Percentiles rank a stretch among this genome's conserved stretches.
Evolutionary conservation across 164 flowering plant genomes (phyloP).

Genomic region (Vitis amurensis): DNA sequence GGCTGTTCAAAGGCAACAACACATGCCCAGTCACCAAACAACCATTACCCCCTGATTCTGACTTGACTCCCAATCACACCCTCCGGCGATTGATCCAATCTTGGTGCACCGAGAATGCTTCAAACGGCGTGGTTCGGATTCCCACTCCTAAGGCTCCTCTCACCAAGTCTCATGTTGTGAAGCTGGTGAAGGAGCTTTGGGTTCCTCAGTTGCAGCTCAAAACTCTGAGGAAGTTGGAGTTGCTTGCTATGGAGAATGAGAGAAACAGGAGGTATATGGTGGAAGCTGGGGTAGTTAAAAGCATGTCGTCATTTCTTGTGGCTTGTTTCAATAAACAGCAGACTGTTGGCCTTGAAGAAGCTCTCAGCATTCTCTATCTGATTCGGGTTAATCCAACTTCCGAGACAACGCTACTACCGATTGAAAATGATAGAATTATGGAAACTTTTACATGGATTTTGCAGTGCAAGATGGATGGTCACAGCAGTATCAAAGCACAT

Average conservation of each 20-base stretch:
- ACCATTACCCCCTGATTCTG: constrained; percentile 31
- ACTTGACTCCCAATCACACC: constrained; percentile 70
- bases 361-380: constrained; percentile 34
- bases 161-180: constrained; percentile 25
- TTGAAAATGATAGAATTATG: constrained; percentile 23
- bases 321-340: constrained; percentile 16
- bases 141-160: constrained; percentile 52
- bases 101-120: constrained; percentile 52
- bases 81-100: constrained; percentile 67
- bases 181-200: constrained; percentile 32
- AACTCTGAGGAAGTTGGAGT: constrained; percentile 26
- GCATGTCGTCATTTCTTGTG: constrained; percentile 21
- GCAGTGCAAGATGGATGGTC: neutral
- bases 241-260: constrained; percentile 35
- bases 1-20: constrained; percentile 36
- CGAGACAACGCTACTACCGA: constrained; percentile 7
- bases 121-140: constrained; percentile 40
- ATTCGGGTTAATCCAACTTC: constrained; percentile 10
- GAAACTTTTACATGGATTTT: constrained; percentile 46
- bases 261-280: constrained; percentile 37
- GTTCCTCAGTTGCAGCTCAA: constrained; percentile 18
- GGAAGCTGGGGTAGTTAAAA: constrained; percentile 45
- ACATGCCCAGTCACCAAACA: constrained; percentile 71
- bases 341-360: constrained; percentile 35
- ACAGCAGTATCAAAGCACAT: constrained; percentile 7